These are phyloP conservation scores for Viola pubescens DNA, from an alignment of 441 rosid species.

Conservation along the genomic window DNA sequence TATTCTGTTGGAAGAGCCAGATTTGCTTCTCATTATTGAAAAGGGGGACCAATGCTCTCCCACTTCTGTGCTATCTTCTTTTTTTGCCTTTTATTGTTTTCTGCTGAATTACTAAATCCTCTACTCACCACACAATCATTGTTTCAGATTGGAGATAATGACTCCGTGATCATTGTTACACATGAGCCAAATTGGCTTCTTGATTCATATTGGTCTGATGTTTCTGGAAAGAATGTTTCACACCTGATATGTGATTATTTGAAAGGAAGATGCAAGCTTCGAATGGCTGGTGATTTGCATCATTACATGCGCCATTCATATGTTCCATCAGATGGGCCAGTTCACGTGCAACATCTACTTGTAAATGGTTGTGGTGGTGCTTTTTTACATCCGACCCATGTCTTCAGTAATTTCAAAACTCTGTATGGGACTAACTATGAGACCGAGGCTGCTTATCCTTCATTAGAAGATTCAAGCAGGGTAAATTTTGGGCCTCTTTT, in stretches of 20 bases:
- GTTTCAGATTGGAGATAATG: slow-evolving; percentile 64
- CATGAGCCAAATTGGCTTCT: slow-evolving; percentile 99
- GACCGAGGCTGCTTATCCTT: slow-evolving; percentile 86
- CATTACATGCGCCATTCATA: slow-evolving; percentile 94
- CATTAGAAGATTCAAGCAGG: slow-evolving; percentile 97
- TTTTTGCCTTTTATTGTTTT: slow-evolving; percentile 7
- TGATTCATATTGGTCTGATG: slow-evolving; percentile 87
- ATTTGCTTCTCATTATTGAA: too few species aligned
- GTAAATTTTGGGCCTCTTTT: slow-evolving; percentile 28
- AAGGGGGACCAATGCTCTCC: background rate
- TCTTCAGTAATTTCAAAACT: slow-evolving; percentile 63
- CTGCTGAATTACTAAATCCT: slow-evolving; percentile 2
- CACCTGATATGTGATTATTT: slow-evolving; percentile 77
- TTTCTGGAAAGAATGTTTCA: slow-evolving; percentile 77
- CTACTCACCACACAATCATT: background rate
- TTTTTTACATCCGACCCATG: slow-evolving; percentile 97
- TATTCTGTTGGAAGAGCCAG: too few species aligned
- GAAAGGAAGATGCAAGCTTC: slow-evolving; percentile 91
- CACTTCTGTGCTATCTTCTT: background rate
- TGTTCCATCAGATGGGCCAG: slow-evolving; percentile 69
- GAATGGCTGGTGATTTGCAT: slow-evolving; percentile 96
- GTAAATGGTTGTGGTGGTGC: slow-evolving; percentile 99
- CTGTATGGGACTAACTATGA: slow-evolving; percentile 63
- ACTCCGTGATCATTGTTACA: slow-evolving; percentile 80
- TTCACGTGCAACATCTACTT: slow-evolving; percentile 78